A percentile compares a stretch with the other conserved stretches of the same genome.
Evolutionary conservation across 2,329 filamentous ascomycete species (phyloP).

Genomic region (Phialocephala subalpina): DNA sequence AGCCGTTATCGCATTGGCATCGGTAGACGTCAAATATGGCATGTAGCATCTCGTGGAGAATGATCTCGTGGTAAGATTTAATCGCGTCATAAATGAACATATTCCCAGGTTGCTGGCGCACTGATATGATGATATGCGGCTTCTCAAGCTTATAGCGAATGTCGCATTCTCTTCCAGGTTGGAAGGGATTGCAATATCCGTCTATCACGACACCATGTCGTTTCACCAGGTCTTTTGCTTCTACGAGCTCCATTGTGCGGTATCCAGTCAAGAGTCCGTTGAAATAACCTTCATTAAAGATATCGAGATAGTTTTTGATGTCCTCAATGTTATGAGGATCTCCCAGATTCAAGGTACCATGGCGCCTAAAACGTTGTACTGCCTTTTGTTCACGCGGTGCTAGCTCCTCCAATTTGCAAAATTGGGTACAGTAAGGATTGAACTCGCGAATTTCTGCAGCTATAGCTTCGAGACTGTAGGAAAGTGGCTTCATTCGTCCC

Average conservation of each 20-base stretch:
- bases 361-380: background rate
- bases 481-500: background rate
- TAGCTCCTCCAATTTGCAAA: background rate
- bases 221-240: no score
- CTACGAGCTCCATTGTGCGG: background rate
- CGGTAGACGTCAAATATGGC: background rate
- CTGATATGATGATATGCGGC: background rate
- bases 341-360: background rate
- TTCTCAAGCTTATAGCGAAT: background rate
- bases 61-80: background rate
- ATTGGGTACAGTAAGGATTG: no score
- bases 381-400: background rate
- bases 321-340: background rate
- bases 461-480: background rate
- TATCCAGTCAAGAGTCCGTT: conserved; percentile 7
- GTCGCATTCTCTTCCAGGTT: background rate
- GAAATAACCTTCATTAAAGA: background rate
- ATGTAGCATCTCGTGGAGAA: background rate
- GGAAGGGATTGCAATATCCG: background rate
- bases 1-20: background rate
- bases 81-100: background rate
- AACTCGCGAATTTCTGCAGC: background rate
- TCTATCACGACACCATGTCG: background rate
- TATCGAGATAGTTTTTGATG: background rate
- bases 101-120: background rate